phyloP scores from a whole-genome alignment of 2,329 filamentous ascomycete species.

The Magnaporthiopsis rhizophila region DNA sequence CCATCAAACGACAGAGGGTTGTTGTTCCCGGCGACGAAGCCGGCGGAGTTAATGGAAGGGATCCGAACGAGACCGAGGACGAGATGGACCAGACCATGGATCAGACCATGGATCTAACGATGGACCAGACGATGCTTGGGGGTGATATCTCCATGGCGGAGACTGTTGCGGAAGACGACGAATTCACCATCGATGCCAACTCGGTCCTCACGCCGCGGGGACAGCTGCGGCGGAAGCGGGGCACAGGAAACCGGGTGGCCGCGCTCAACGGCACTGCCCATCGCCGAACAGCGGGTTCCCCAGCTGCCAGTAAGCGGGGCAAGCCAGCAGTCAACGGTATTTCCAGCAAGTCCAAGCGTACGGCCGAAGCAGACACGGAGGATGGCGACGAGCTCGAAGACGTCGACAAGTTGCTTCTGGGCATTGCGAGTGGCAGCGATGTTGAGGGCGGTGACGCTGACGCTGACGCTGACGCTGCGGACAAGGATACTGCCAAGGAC shows the following conservation, averaged over 20 bases:
- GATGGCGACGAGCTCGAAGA: constrained; percentile 6
- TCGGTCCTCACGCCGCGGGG: constrained; percentile 2
- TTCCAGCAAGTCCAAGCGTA: neutral
- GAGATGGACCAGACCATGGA: constrained; percentile 11
- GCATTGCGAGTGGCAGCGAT: constrained; percentile 14
- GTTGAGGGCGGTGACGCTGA: constrained; percentile 46
- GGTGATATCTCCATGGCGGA: constrained; percentile 4
- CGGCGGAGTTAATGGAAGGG: constrained; percentile 21
- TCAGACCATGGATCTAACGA: neutral
- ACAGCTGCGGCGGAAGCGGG: constrained; percentile 1
- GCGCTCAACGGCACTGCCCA: constrained; percentile 1
- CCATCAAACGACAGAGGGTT: constrained; percentile 32
- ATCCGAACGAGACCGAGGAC: constrained; percentile 26
- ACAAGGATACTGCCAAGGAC: constrained; percentile 28
- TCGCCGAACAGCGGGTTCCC: neutral
- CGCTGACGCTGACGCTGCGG: constrained; percentile 32
- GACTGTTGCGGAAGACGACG: neutral
- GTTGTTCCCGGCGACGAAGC: constrained; percentile 9
- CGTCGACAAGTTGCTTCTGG: constrained; percentile 8
- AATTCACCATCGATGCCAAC: constrained; percentile 1
- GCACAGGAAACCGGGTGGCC: neutral
- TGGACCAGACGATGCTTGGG: neutral
- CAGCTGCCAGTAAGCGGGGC: constrained; percentile 1
- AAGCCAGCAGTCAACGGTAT: constrained; percentile 4
- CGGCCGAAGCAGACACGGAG: neutral